Percentiles rank a stretch among this genome's conserved stretches.
Conservation (phyloP, 345 rosid genomes). For the Jatropha curcas region DNA sequence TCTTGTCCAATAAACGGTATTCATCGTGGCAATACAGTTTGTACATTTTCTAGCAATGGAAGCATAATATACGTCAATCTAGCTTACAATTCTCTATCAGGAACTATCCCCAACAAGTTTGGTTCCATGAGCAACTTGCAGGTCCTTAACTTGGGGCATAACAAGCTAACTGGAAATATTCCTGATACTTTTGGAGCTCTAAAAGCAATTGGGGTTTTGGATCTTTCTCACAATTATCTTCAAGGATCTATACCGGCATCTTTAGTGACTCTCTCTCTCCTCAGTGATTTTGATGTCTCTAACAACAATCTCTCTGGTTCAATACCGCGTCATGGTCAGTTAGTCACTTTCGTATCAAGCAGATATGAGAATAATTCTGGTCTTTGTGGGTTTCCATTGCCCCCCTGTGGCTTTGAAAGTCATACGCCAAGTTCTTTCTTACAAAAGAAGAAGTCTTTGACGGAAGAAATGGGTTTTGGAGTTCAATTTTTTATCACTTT, state of each 20-base stretch:
- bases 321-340: slow-evolving; percentile 90
- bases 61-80: slow-evolving; percentile 89
- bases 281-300: slow-evolving; percentile 91
- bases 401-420: slow-evolving; percentile 55
- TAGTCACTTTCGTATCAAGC: slow-evolving; percentile 78
- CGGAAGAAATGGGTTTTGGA: slow-evolving; percentile 62
- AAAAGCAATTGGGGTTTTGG: slow-evolving; percentile 80
- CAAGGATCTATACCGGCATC: slow-evolving; percentile 75
- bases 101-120: slow-evolving; percentile 61
- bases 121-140: slow-evolving; percentile 72
- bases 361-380: slow-evolving; percentile 91
- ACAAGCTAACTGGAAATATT: slow-evolving; percentile 61
- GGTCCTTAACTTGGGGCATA: slow-evolving; percentile 91
- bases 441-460: slow-evolving; percentile 49
- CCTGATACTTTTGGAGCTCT: slow-evolving; percentile 75
- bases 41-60: slow-evolving; percentile 70
- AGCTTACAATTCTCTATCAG: slow-evolving; percentile 70
- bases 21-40: slow-evolving; percentile 69
- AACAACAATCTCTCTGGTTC: slow-evolving; percentile 82
- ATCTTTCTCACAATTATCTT: slow-evolving; percentile 85
- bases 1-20: slow-evolving; percentile 81
- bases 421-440: slow-evolving; percentile 13
- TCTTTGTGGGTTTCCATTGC: slow-evolving; percentile 84
- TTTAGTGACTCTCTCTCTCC: slow-evolving; percentile 70
- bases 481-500: slow-evolving; percentile 50